phyloP scores from a whole-genome alignment of 2,329 filamentous ascomycete genomes.

The Pseudogymnoascus sp. region DNA sequence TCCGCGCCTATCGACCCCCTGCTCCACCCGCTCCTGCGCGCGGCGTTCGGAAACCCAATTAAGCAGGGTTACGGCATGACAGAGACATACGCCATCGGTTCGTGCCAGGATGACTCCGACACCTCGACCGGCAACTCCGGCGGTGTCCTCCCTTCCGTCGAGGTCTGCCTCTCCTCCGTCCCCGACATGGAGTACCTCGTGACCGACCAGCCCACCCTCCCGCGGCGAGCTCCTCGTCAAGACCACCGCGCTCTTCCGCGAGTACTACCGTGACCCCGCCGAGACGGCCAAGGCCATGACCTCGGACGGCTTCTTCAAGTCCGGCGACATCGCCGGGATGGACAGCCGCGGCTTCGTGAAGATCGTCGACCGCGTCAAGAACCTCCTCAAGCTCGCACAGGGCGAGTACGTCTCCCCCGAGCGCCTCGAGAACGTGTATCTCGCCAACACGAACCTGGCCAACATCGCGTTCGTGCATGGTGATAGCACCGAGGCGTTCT shows the following conservation, averaged over 20 bases:
- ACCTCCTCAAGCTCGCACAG: slow-evolving; percentile 96
- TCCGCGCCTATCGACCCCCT: slow-evolving; percentile 85
- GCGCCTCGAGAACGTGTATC: slow-evolving; percentile 90
- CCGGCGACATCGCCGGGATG: slow-evolving; percentile 82
- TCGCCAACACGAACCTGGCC: slow-evolving; percentile 72
- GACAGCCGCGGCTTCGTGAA: slow-evolving; percentile 81
- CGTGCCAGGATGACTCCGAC: slow-evolving; percentile 65
- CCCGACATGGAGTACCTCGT: slow-evolving; percentile 91
- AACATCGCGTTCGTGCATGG: slow-evolving; percentile 85
- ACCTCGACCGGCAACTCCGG: slow-evolving; percentile 77
- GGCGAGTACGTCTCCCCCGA: slow-evolving; percentile 98
- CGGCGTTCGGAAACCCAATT: slow-evolving; percentile 73
- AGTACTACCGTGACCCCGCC: slow-evolving; percentile 85
- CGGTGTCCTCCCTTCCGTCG: slow-evolving; percentile 56
- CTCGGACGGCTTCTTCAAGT: slow-evolving; percentile 92
- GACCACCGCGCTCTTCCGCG: slow-evolving; percentile 71
- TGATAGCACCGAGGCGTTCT: slow-evolving; percentile 70
- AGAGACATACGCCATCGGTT: slow-evolving; percentile 76
- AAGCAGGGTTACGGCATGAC: slow-evolving; percentile 90
- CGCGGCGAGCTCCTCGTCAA: slow-evolving; percentile 85
- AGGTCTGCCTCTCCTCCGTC: slow-evolving; percentile 77
- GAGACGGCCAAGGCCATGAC: slow-evolving; percentile 81
- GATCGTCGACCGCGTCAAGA: slow-evolving; percentile 97
- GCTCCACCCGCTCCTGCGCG: slow-evolving; percentile 81
- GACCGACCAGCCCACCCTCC: slow-evolving; percentile 79